A percentile compares a stretch with the other conserved stretches of the same genome.
These are phyloP conservation scores for Eutrema salsugineum DNA, from an alignment of 441 rosid species.

Conservation along the genomic window DNA sequence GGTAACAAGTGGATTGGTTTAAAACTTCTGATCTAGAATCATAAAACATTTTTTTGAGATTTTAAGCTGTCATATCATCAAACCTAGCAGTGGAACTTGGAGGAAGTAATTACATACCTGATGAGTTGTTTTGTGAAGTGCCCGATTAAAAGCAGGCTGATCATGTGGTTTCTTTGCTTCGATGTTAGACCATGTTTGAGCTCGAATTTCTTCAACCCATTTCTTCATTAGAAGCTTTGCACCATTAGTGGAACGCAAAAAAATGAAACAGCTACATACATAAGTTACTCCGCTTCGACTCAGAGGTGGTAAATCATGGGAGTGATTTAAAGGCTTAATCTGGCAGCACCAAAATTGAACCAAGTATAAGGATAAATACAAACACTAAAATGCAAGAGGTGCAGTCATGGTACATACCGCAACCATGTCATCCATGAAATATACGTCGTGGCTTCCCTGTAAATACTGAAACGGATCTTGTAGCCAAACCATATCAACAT, in stretches of 20 bases:
- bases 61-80: background rate
- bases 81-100: background rate
- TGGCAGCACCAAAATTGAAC: background rate
- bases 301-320: background rate
- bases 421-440: background rate
- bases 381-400: background rate
- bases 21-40: background rate
- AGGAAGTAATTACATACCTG: background rate
- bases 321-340: background rate
- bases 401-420: background rate
- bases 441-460: background rate
- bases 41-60: background rate
- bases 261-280: background rate
- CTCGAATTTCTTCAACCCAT: constrained; percentile 6
- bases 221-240: background rate
- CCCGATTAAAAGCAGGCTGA: constrained; percentile 5
- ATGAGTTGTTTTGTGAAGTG: background rate
- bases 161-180: constrained; percentile 5
- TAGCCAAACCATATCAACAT: constrained; percentile 5
- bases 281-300: background rate
- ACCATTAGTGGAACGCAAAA: background rate
- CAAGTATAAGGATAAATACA: background rate
- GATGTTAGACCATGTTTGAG: background rate
- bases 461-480: constrained; percentile 3
- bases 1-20: background rate